Percentiles rank a stretch among this genome's conserved stretches.
phyloP scores from a whole-genome alignment of 805 yeast genomes.

The Candida multigemmis region DNA sequence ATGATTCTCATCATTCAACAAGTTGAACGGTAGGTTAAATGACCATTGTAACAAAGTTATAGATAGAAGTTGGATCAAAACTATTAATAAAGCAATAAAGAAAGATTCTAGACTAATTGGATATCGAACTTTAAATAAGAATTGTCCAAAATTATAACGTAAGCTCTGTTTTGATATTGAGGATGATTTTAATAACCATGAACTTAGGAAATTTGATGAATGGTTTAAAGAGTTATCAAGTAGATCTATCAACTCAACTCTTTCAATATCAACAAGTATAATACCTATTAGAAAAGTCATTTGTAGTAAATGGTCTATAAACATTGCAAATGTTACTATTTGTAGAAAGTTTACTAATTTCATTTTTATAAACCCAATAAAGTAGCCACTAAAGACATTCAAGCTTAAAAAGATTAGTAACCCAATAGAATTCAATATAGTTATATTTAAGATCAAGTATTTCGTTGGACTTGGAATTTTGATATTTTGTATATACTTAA shows the following conservation, averaged over 20 bases:
- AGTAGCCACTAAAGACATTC: conserved; percentile 7
- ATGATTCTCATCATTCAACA: no score
- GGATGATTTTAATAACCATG: conserved; percentile 6
- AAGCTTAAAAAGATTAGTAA: conserved; percentile 4
- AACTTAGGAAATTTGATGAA: background rate
- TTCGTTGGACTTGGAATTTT: conserved; percentile 15
- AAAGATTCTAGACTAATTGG: conserved; percentile 19
- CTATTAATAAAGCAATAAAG: no score
- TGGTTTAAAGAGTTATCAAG: conserved; percentile 8
- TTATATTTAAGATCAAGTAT: conserved; percentile 10
- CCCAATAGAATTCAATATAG: conserved; percentile 3
- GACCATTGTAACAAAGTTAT: no score
- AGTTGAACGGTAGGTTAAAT: no score
- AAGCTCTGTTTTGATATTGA: no score
- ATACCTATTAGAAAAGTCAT: conserved; percentile 58
- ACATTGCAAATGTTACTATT: conserved; percentile 31
- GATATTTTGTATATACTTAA: conserved; percentile 1
- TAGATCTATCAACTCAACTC: conserved; percentile 53
- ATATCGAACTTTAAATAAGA: conserved; percentile 21
- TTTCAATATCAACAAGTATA: conserved; percentile 55
- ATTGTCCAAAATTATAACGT: conserved; percentile 24
- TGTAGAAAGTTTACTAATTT: conserved; percentile 6
- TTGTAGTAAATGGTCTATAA: conserved; percentile 53
- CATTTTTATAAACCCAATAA: conserved; percentile 5
- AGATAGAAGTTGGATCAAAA: no score